phyloP scores from a whole-genome alignment of 1,139 yeast species.

The Pichia inconspicua region DNA sequence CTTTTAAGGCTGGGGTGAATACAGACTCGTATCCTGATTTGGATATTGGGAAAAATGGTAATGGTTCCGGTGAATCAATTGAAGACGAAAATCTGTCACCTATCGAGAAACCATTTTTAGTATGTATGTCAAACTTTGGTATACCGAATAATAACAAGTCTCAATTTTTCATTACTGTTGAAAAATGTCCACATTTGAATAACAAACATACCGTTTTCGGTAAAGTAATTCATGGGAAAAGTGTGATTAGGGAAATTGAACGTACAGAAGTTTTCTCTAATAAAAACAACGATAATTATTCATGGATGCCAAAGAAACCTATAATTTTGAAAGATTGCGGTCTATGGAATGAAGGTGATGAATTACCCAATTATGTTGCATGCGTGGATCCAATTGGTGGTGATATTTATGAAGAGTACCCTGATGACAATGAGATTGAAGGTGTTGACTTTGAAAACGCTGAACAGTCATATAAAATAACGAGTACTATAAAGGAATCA shows the following conservation, averaged over 20 bases:
- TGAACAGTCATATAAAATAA: slow-evolving; percentile 40
- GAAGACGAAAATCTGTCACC: slow-evolving; percentile 51
- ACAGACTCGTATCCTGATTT: slow-evolving; percentile 26
- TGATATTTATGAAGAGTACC: slow-evolving; percentile 66
- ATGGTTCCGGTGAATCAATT: slow-evolving; percentile 26
- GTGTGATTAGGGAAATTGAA: slow-evolving; percentile 62
- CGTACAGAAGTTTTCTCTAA: slow-evolving; percentile 28
- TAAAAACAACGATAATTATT: slow-evolving; percentile 30
- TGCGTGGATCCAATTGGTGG: slow-evolving; percentile 56
- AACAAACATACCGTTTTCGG: slow-evolving; percentile 81
- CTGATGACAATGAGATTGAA: slow-evolving; percentile 54
- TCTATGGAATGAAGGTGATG: slow-evolving; percentile 46
- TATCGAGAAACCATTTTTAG: slow-evolving; percentile 40
- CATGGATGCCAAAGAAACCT: slow-evolving; percentile 31
- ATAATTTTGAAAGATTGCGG: slow-evolving; percentile 60
- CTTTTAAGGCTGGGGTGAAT: slow-evolving; percentile 27
- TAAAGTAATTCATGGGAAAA: slow-evolving; percentile 53
- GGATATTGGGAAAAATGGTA: slow-evolving; percentile 46
- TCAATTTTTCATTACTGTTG: slow-evolving; percentile 74
- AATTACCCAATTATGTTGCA: slow-evolving; percentile 53
- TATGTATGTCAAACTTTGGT: slow-evolving; percentile 74
- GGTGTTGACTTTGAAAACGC: slow-evolving; percentile 46
- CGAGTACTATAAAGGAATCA: slow-evolving; percentile 52
- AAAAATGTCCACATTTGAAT: slow-evolving; percentile 62
- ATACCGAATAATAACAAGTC: slow-evolving; percentile 51